Base-by-base conservation (phyloP, 2,329 filamentous ascomycete species). In the Microdochium bolleyi region DNA sequence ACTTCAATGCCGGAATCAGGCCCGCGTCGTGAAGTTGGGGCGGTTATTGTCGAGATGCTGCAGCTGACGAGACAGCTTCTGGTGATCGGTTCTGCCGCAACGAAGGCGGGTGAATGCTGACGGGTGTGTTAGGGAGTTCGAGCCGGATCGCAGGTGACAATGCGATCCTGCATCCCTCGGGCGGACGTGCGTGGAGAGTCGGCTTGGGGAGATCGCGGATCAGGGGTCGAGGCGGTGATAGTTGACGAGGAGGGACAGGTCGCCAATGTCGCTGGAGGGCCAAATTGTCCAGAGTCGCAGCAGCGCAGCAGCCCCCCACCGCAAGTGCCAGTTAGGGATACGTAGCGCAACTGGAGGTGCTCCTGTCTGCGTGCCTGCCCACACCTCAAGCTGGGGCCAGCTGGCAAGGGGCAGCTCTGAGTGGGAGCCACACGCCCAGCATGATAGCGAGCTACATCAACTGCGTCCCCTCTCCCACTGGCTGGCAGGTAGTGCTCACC, bases 91-190 rank as follows among this genome's bases (percentile, higher is more conserved):
- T 30, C 41, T 46, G 41, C 5, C 41, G 41, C n/a, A 13, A 8
- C 16, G 19, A 11, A 41, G 5, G 27, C 11, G 13, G 19, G 41
- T 46, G 19, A 22, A 22, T 7, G 22, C 19, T 7, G 22, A 46
- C 13, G 7, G 21, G 41, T 22, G 41, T 46, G 13, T 46, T 46
- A 46, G n/a, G 21, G 41, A 22, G 21, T 52, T 52, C 57, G 54
- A 58, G 54, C 51, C 53, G 56, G 58, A 56, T 51, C 56, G 48
- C 53, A 51, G 49, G 56, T 49, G 51, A 53, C 49, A 58, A 61
- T 56, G 55, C 58, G 57, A 62, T 54, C 57, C 57, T 57, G 54
- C 62, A 64, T 64, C 53, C 60, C 63, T 46, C 63, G 48, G 50
- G 48, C 16, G 46, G 51, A 24, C 30, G 48, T 54, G 50, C 30